A percentile compares a stretch with the other conserved stretches of the same genome.
Evolutionary conservation across 768 basidiomycete genomes (phyloP).

Genomic region (Heimioporus sp.): DNA sequence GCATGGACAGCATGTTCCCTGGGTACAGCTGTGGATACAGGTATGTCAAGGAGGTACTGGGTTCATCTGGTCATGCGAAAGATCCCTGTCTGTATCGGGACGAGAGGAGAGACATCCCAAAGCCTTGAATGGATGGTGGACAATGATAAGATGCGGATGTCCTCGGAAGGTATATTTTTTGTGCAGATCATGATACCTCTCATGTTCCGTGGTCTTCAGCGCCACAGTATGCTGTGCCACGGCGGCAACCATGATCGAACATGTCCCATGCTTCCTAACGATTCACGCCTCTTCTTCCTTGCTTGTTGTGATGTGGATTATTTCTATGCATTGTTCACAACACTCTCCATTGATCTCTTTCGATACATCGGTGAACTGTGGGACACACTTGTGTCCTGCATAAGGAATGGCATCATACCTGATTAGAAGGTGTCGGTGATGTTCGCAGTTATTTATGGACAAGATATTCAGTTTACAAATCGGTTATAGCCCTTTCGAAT

Average conservation of each 20-base stretch:
- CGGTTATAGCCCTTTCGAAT: neutral
- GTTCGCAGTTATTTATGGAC: slow-evolving; percentile 16
- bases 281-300: slow-evolving; percentile 22
- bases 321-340: slow-evolving; percentile 4
- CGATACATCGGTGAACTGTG: slow-evolving; percentile 14
- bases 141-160: slow-evolving; percentile 5
- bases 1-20: no score
- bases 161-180: neutral
- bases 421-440: neutral
- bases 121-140: slow-evolving; percentile 5
- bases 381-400: slow-evolving; percentile 13
- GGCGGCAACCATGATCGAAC: slow-evolving; percentile 10
- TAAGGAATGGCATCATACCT: slow-evolving; percentile 15
- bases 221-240: slow-evolving; percentile 9
- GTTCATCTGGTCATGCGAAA: slow-evolving; percentile 14
- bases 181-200: neutral
- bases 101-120: slow-evolving; percentile 2
- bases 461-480: neutral
- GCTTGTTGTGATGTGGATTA: neutral
- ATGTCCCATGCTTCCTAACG: slow-evolving; percentile 14
- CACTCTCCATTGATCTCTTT: slow-evolving; percentile 12
- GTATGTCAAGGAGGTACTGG: neutral
- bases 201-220: slow-evolving; percentile 1
- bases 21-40: neutral
- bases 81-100: slow-evolving; percentile 5